A percentile compares a stretch with the other conserved stretches of the same genome.
Evolutionary conservation across 305 asterid species (phyloP).

Genomic region (Withania somnifera): DNA sequence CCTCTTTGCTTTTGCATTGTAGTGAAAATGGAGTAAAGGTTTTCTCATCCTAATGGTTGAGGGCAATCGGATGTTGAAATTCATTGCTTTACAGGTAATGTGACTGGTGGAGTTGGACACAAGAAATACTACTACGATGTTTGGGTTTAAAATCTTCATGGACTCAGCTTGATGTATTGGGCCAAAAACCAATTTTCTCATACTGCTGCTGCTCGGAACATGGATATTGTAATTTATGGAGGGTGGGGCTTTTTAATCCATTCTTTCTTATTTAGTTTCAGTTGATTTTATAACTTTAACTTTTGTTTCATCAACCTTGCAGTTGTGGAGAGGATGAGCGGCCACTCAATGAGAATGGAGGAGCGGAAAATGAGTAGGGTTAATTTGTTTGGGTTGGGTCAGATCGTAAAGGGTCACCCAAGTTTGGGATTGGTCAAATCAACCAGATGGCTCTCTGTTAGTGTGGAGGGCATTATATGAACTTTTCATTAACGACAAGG

Average conservation of each 20-base stretch:
- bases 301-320: conserved; percentile 4
- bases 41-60: background rate
- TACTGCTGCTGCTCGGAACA: conserved; percentile 48
- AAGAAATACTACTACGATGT: conserved; percentile 70
- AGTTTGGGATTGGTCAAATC: no score
- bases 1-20: background rate
- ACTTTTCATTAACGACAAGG: no score
- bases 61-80: background rate
- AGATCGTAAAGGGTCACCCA: no score
- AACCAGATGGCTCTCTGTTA: no score
- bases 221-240: conserved; percentile 67
- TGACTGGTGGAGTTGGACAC: conserved; percentile 86
- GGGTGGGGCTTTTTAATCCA: conserved; percentile 37
- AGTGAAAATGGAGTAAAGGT: background rate
- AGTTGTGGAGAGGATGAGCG: conserved; percentile 97
- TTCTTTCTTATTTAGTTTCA: background rate
- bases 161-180: conserved; percentile 47
- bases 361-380: no score
- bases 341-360: conserved; percentile 76
- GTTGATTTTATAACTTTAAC: no score
- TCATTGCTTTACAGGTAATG: conserved; percentile 35
- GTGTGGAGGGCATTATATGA: no score
- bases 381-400: no score
- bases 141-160: conserved; percentile 61
- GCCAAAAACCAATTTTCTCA: conserved; percentile 73